These are phyloP conservation scores for Mortierella sp. DNA, from an alignment of 371 early-diverging fungal genomes.

Conservation along the genomic window DNA sequence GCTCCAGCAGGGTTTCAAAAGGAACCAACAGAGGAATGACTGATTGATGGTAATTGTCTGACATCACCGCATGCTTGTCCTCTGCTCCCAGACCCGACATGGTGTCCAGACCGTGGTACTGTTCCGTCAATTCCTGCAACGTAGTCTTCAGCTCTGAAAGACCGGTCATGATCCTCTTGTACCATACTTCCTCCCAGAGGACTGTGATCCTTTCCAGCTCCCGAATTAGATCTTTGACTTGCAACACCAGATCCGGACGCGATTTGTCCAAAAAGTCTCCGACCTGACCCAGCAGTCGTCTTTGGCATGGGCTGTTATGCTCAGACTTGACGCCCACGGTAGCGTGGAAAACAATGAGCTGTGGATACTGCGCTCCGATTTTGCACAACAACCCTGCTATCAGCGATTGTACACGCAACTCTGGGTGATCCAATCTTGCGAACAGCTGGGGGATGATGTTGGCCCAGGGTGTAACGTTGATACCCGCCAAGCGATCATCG, in stretches of 20 bases:
- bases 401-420: conserved; percentile 61
- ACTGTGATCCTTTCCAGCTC: conserved; percentile 83
- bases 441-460: conserved; percentile 84
- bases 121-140: conserved; percentile 66
- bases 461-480: conserved; percentile 71
- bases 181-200: conserved; percentile 86
- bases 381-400: conserved; percentile 64
- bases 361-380: conserved; percentile 72
- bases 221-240: conserved; percentile 67
- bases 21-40: conserved; percentile 67
- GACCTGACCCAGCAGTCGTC: conserved; percentile 56
- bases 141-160: conserved; percentile 69
- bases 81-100: conserved; percentile 49
- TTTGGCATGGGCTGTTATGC: conserved; percentile 58
- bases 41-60: conserved; percentile 64
- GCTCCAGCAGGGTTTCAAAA: conserved; percentile 65
- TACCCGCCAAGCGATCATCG: conserved; percentile 56
- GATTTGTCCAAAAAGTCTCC: conserved; percentile 58
- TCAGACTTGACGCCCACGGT: conserved; percentile 70
- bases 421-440: conserved; percentile 76
- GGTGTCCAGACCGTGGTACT: conserved; percentile 62
- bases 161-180: conserved; percentile 73
- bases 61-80: conserved; percentile 61
- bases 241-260: conserved; percentile 62
- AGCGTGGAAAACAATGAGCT: conserved; percentile 76